A percentile compares a stretch with the other conserved stretches of the same genome.
Conservation (phyloP, 164 flowering plant species). For the Houttuynia cordata region DNA sequence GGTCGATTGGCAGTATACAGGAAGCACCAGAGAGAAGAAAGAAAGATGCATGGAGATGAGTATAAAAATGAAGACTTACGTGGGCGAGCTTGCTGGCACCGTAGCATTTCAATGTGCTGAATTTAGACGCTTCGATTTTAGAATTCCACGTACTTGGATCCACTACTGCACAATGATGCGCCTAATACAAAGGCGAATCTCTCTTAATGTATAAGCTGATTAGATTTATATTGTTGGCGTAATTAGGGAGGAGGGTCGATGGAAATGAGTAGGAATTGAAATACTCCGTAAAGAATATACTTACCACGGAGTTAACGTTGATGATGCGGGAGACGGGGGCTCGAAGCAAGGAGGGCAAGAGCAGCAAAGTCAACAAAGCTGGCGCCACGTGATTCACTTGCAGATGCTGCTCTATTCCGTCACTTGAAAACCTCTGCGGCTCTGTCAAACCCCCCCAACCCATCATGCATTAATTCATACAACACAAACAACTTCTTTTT, state of each 20-base stretch:
- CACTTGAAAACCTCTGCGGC: slow-evolving; percentile 18
- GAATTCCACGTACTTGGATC: slow-evolving; percentile 13
- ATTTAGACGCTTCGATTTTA: slow-evolving; percentile 12
- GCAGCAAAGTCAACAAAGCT: slow-evolving; percentile 20
- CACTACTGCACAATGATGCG: slow-evolving; percentile 14
- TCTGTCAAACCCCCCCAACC: slow-evolving; percentile 6
- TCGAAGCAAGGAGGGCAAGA: slow-evolving; percentile 22
- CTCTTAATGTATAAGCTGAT: neutral
- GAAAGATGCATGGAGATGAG: neutral
- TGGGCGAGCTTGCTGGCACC: slow-evolving; percentile 20
- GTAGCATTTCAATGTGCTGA: slow-evolving; percentile 12
- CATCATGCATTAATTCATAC: neutral
- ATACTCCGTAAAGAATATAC: too few relatives aligned
- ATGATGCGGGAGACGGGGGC: slow-evolving; percentile 21
- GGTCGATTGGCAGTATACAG: neutral
- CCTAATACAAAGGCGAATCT: slow-evolving; percentile 5
- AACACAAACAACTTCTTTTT: too few relatives aligned
- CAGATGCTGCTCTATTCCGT: slow-evolving; percentile 23
- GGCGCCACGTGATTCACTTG: slow-evolving; percentile 31
- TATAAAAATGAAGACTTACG: neutral
- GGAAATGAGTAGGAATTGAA: neutral
- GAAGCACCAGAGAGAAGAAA: too few relatives aligned
- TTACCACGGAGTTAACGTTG: slow-evolving; percentile 29
- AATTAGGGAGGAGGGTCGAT: neutral
- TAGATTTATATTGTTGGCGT: neutral